phyloP scores from a whole-genome alignment of 2,329 filamentous ascomycete species.

The Colletotrichum tanaceti region DNA sequence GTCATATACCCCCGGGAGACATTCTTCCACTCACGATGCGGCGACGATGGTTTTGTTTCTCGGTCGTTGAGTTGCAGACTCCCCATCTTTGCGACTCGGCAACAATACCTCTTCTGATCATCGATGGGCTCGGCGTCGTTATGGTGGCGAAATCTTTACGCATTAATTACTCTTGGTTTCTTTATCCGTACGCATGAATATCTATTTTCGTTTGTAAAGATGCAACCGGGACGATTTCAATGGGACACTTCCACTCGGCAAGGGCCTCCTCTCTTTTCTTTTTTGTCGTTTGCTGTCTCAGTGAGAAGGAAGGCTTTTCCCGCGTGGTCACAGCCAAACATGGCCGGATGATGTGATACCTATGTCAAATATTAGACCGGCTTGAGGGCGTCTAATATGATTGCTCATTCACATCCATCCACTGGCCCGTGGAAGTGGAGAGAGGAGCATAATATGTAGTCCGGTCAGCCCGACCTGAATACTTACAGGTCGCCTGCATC shows the following conservation, averaged over 20 bases:
- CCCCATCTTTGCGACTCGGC: constrained; percentile 29
- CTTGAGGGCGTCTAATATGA: background rate
- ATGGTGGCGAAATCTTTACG: constrained; percentile 22
- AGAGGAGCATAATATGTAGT: constrained; percentile 14
- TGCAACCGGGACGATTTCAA: background rate
- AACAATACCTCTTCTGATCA: constrained; percentile 18
- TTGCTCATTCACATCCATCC: background rate
- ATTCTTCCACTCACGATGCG: constrained; percentile 28
- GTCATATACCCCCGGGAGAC: constrained; percentile 40
- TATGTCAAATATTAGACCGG: background rate
- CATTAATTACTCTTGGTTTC: constrained; percentile 2
- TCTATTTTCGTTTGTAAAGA: constrained; percentile 17
- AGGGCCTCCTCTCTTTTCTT: constrained; percentile 20
- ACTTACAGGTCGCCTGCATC: constrained; percentile 5
- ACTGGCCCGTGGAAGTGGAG: background rate
- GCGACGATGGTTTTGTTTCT: constrained; percentile 34
- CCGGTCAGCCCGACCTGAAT: background rate
- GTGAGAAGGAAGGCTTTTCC: background rate
- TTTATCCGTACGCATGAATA: constrained; percentile 13
- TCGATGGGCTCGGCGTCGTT: constrained; percentile 30
- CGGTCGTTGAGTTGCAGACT: constrained; percentile 33
- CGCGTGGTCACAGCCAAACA: background rate
- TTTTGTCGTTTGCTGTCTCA: constrained; percentile 2
- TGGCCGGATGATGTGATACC: background rate
- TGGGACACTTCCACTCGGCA: constrained; percentile 26